These are phyloP conservation scores for Tephrocybe sp. DNA, from an alignment of 768 basidiomycete species.

Conservation along the genomic window DNA sequence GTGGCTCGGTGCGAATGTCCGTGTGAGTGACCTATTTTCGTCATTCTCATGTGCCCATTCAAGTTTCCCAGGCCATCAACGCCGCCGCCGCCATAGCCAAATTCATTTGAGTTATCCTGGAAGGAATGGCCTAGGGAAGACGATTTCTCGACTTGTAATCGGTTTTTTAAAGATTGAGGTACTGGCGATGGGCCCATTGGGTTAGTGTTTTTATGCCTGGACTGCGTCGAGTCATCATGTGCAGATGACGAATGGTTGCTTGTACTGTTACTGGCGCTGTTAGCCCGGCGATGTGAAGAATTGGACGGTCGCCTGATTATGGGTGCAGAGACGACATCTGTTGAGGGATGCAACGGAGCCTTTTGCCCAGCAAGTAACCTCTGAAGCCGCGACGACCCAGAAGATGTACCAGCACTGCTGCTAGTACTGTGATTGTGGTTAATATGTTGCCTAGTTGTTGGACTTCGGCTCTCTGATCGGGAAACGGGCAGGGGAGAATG, in stretches of 20 bases:
- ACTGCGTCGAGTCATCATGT: constrained; percentile 8
- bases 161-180: constrained; percentile 29
- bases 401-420: constrained; percentile 23
- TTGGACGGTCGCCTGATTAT: constrained; percentile 12
- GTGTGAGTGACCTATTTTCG: constrained; percentile 8
- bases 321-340: constrained; percentile 17
- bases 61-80: constrained; percentile 24
- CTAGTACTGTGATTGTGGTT: constrained; percentile 16
- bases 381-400: constrained; percentile 20
- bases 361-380: constrained; percentile 17
- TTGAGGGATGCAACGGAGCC: constrained; percentile 13
- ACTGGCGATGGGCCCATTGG: constrained; percentile 11
- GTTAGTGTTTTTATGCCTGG: constrained; percentile 5
- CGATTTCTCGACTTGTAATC: constrained; percentile 9
- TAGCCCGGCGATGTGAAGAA: constrained; percentile 16
- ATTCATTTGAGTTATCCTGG: constrained; percentile 33
- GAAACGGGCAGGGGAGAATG: constrained; percentile 19
- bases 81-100: constrained; percentile 28
- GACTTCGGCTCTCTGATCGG: constrained; percentile 30
- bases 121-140: constrained; percentile 12
- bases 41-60: constrained; percentile 17
- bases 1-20: constrained; percentile 31
- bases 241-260: constrained; percentile 12
- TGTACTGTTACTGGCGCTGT: constrained; percentile 13
- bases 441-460: constrained; percentile 20